phyloP scores from a whole-genome alignment of 1,139 yeast species.

The Suhomyces yuchorum region DNA sequence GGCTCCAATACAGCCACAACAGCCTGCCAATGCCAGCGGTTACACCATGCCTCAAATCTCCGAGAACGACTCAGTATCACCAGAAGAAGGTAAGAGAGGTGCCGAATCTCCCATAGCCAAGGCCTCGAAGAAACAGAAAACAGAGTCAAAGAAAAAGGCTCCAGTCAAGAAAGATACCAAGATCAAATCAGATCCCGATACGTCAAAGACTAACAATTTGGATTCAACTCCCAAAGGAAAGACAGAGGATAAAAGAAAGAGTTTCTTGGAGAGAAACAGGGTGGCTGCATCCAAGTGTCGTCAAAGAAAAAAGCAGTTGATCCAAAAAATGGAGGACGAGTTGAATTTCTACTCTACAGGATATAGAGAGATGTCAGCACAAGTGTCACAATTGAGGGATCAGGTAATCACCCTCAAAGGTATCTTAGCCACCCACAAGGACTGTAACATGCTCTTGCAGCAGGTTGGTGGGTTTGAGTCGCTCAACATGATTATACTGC shows the following conservation, averaged over 20 bases:
- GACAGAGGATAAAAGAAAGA: constrained; percentile 69
- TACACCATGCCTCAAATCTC: constrained; percentile 9
- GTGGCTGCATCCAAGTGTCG: constrained; percentile 96
- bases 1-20: constrained; percentile 1
- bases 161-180: constrained; percentile 1
- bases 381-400: constrained; percentile 58
- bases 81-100: constrained; percentile 16
- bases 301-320: constrained; percentile 88
- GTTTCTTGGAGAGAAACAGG: constrained; percentile 85
- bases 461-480: constrained; percentile 44
- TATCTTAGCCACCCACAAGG: constrained; percentile 41
- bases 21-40: constrained; percentile 1
- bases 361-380: constrained; percentile 65
- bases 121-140: constrained; percentile 14
- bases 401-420: constrained; percentile 56
- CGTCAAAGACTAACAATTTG: neutral
- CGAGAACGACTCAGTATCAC: constrained; percentile 5
- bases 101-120: constrained; percentile 10
- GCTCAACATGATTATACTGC: constrained; percentile 35
- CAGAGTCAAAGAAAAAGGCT: constrained; percentile 11
- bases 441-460: constrained; percentile 37
- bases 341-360: constrained; percentile 67
- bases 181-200: constrained; percentile 14
- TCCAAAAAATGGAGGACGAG: constrained; percentile 81
- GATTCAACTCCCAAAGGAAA: neutral